phyloP scores from a whole-genome alignment of 2,329 filamentous ascomycete genomes.

The Pseudopyrenochaeta lycopersici region DNA sequence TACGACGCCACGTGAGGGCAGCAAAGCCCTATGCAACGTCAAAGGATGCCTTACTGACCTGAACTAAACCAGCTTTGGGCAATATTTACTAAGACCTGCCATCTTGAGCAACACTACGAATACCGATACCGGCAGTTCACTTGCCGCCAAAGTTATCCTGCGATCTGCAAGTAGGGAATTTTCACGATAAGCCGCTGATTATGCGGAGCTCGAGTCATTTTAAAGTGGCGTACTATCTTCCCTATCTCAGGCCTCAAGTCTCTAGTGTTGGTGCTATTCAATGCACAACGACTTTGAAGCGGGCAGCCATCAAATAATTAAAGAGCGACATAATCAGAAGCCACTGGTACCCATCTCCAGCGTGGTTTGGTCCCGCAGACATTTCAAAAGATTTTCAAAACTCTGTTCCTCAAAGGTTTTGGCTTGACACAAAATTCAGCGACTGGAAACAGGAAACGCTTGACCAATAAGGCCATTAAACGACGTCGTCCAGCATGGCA shows the following conservation, averaged over 20 bases:
- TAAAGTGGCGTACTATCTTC: slow-evolving; percentile 20
- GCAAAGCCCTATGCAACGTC: background rate
- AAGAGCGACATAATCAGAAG: background rate
- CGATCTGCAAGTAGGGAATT: slow-evolving; percentile 3
- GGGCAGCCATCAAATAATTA: background rate
- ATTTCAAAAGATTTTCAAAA: no score
- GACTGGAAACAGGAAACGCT: background rate
- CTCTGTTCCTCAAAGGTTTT: no score
- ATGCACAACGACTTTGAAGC: slow-evolving; percentile 10
- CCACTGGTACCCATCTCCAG: background rate
- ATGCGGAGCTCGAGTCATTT: slow-evolving; percentile 19
- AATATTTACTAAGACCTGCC: slow-evolving; percentile 7
- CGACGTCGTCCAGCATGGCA: slow-evolving; percentile 27
- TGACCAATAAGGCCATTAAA: background rate
- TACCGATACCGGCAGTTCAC: slow-evolving; percentile 24
- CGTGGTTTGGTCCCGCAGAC: no score
- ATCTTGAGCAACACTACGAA: slow-evolving; percentile 11
- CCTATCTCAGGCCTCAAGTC: slow-evolving; percentile 17
- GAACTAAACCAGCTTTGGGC: background rate
- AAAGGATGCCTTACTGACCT: background rate
- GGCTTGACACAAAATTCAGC: background rate
- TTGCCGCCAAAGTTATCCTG: background rate
- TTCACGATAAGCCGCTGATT: slow-evolving; percentile 18
- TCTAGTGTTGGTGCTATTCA: slow-evolving; percentile 10
- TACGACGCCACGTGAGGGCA: slow-evolving; percentile 6